phyloP scores from a whole-genome alignment of 2,329 filamentous ascomycete species.

The Domatiomyces catenatus region DNA sequence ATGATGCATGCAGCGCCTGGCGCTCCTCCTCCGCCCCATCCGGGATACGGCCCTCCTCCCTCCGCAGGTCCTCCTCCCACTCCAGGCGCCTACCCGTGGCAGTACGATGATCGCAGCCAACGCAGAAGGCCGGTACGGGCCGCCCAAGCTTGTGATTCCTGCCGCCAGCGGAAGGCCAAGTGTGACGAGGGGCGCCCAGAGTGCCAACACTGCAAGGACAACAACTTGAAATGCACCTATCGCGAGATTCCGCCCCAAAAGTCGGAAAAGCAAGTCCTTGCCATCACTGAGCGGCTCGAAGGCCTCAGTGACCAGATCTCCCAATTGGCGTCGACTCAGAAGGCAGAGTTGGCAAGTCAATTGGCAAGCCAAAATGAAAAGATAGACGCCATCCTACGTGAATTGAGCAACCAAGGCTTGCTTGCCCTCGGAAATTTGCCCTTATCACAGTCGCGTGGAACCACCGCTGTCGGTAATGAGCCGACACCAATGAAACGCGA shows the following conservation, averaged over 20 bases:
- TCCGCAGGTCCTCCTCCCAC: constrained; percentile 13
- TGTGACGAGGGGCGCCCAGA: constrained; percentile 76
- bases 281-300: constrained; percentile 14
- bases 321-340: constrained; percentile 3
- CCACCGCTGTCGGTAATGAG: background rate
- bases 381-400: constrained; percentile 1
- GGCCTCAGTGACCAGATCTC: constrained; percentile 9
- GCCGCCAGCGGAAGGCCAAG: constrained; percentile 74
- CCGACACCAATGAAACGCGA: background rate
- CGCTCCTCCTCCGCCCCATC: constrained; percentile 5
- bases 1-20: constrained; percentile 14
- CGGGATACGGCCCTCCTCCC: constrained; percentile 8
- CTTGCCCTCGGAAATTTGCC: background rate
- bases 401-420: background rate
- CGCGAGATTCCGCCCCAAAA: constrained; percentile 83
- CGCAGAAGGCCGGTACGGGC: constrained; percentile 16
- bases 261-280: constrained; percentile 37
- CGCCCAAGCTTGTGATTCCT: constrained; percentile 72
- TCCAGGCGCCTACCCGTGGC: constrained; percentile 5
- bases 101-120: constrained; percentile 4
- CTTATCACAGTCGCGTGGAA: background rate
- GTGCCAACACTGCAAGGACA: constrained; percentile 75
- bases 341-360: constrained; percentile 2
- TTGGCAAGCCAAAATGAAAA: constrained; percentile 2
- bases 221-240: constrained; percentile 70